Evolutionary conservation across 1,284 basidiomycete genomes (phyloP).

Genomic region (Wolfiporia cocos): DNA sequence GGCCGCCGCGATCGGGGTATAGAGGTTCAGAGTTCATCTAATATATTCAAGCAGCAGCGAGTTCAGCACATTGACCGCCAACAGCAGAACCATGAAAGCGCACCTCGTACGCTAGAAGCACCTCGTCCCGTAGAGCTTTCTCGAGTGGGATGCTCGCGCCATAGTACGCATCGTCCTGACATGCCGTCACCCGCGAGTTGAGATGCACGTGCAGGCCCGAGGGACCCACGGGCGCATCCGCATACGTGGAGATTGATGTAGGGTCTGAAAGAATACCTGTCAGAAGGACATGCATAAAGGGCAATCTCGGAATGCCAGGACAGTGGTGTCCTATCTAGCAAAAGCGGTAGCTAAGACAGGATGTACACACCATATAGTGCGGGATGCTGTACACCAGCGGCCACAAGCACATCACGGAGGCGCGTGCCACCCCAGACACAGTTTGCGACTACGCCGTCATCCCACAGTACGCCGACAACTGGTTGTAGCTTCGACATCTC

Average conservation of each 20-base stretch:
- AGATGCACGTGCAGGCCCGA: slow-evolving; percentile 46
- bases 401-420: slow-evolving; percentile 46
- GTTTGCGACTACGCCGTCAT: slow-evolving; percentile 57
- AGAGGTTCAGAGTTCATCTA: slow-evolving; percentile 65
- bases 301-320: background rate
- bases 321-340: too few species aligned
- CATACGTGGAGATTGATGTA: slow-evolving; percentile 25
- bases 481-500: slow-evolving; percentile 54
- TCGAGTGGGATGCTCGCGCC: slow-evolving; percentile 53
- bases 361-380: background rate
- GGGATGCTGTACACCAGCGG: slow-evolving; percentile 23
- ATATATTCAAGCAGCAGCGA: slow-evolving; percentile 5
- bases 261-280: background rate
- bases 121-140: slow-evolving; percentile 31
- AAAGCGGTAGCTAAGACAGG: too few species aligned
- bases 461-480: slow-evolving; percentile 46
- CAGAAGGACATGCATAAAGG: background rate
- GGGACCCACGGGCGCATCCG: slow-evolving; percentile 5
- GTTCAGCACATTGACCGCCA: slow-evolving; percentile 38
- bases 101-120: background rate
- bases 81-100: slow-evolving; percentile 44
- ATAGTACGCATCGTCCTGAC: slow-evolving; percentile 55
- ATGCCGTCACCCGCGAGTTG: slow-evolving; percentile 50
- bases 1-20: slow-evolving; percentile 60
- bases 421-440: slow-evolving; percentile 55